phyloP scores from a whole-genome alignment of 371 early-diverging fungal genomes.

The Mucor velutinosus region DNA sequence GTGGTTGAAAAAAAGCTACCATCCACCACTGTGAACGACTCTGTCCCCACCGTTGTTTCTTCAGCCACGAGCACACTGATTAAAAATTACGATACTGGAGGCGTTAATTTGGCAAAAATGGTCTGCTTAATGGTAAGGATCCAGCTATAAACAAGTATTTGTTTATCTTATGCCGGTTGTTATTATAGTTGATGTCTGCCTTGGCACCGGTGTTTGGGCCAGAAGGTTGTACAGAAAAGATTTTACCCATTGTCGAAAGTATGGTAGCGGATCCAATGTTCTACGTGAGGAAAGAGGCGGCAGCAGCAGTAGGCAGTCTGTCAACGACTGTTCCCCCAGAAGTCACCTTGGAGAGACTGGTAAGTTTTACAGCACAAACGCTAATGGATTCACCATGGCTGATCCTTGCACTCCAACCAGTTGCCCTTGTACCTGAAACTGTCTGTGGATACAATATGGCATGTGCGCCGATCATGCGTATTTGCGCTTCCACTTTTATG shows the following conservation, averaged over 20 bases:
- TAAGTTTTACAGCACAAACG: constrained; percentile 9
- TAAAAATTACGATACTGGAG: constrained; percentile 27
- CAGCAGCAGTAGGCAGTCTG: constrained; percentile 46
- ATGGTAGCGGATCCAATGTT: constrained; percentile 45
- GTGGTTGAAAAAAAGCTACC: constrained; percentile 5
- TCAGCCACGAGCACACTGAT: not conserved
- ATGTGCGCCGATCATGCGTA: constrained; percentile 53
- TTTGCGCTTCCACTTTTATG: constrained; percentile 49
- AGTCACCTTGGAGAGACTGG: constrained; percentile 35
- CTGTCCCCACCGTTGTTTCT: constrained; percentile 2
- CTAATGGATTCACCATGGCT: no score
- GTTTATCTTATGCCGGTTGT: not conserved
- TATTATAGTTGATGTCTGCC: constrained; percentile 45
- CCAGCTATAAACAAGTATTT: not conserved
- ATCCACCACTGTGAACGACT: not conserved
- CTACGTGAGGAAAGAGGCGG: constrained; percentile 59
- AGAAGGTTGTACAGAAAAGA: constrained; percentile 37
- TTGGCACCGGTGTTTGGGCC: constrained; percentile 42
- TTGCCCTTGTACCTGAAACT: constrained; percentile 48
- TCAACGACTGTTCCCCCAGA: constrained; percentile 31
- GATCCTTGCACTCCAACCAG: no score
- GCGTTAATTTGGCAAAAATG: constrained; percentile 48
- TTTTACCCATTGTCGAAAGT: constrained; percentile 50
- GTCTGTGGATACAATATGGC: constrained; percentile 53
- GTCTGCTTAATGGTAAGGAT: constrained; percentile 41